Conservation (phyloP, 148 eudicot genomes). For the Drosera capensis region DNA sequence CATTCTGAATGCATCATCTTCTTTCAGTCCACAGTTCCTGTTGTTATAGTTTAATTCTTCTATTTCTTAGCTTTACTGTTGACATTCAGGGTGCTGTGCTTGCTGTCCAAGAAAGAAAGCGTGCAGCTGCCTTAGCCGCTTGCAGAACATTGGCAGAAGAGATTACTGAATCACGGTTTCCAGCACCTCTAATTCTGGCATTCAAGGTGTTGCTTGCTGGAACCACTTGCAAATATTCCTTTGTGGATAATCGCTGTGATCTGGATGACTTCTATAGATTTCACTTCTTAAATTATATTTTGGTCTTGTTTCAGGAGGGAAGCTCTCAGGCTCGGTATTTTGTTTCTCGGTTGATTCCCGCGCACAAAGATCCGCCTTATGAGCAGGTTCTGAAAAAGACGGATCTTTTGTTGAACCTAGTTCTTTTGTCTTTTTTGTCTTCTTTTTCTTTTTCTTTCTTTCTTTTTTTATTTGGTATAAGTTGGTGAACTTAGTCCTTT, state of each 20-base stretch:
- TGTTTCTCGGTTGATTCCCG: conserved; percentile 85
- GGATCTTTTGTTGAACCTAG: neutral
- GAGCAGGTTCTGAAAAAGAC: conserved; percentile 47
- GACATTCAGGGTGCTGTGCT: conserved; percentile 73
- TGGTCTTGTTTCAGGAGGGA: conserved; percentile 53
- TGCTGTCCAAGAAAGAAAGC: conserved; percentile 64
- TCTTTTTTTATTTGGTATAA: neutral
- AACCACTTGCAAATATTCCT: neutral
- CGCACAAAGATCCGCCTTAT: conserved; percentile 94
- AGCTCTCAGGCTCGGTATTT: conserved; percentile 95
- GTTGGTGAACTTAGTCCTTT: neutral
- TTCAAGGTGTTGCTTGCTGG: conserved; percentile 46
- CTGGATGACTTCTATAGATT: no score
- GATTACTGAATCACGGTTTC: conserved; percentile 87
- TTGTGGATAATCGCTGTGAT: no score
- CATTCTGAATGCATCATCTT: no score
- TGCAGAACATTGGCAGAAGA: conserved; percentile 98
- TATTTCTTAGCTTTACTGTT: no score
- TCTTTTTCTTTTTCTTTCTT: neutral
- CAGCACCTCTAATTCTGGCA: conserved; percentile 95
- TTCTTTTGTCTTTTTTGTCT: neutral
- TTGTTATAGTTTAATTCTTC: no score
- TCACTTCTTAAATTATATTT: conserved; percentile 2
- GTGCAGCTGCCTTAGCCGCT: conserved; percentile 97
- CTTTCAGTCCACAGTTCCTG: no score